Evolutionary conservation across 164 flowering plant genomes (phyloP).

Genomic region (Warburgia ugandensis): DNA sequence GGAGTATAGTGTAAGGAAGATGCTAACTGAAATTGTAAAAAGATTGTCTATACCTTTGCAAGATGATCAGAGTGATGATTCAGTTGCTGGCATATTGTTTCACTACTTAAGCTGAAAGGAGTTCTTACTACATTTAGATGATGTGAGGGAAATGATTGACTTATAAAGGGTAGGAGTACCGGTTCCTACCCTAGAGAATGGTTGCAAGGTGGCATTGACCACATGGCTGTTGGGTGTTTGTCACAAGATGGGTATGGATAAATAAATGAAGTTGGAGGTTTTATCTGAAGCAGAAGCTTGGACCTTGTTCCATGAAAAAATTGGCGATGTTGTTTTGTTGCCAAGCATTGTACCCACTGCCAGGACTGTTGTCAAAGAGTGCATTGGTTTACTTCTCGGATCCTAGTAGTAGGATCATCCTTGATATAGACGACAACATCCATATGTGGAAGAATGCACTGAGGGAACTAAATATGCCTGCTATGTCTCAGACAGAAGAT

Average conservation of each 20-base stretch:
- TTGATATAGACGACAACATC: constrained; percentile 7
- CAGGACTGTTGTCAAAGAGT: constrained; percentile 2
- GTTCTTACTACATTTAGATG: constrained; percentile 27
- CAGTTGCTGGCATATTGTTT: constrained; percentile 3
- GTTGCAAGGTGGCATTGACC: constrained; percentile 19
- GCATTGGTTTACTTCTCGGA: constrained; percentile 12
- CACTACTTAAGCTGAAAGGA: constrained; percentile 7
- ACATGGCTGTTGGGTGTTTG: constrained; percentile 7
- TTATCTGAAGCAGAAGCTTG: constrained; percentile 17
- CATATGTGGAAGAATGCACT: constrained; percentile 15
- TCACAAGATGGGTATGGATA: constrained; percentile 5
- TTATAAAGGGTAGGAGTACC: constrained; percentile 14
- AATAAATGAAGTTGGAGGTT: constrained; percentile 5
- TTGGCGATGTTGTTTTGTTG: constrained; percentile 1
- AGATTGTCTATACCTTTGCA: constrained; percentile 8
- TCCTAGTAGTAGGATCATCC: constrained; percentile 8
- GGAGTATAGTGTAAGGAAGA: not conserved
- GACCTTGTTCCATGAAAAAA: constrained; percentile 15
- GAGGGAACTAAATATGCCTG: not conserved
- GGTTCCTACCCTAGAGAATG: not conserved
- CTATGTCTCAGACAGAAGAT: not conserved
- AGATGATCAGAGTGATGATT: not conserved
- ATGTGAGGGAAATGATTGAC: constrained; percentile 8
- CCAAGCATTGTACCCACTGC: constrained; percentile 4
- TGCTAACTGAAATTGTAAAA: constrained; percentile 5